Evolutionary conservation across 805 yeast species (phyloP), one percentile per base, ranked within the genome.

Genomic region (Myxozyma udenii): DNA sequence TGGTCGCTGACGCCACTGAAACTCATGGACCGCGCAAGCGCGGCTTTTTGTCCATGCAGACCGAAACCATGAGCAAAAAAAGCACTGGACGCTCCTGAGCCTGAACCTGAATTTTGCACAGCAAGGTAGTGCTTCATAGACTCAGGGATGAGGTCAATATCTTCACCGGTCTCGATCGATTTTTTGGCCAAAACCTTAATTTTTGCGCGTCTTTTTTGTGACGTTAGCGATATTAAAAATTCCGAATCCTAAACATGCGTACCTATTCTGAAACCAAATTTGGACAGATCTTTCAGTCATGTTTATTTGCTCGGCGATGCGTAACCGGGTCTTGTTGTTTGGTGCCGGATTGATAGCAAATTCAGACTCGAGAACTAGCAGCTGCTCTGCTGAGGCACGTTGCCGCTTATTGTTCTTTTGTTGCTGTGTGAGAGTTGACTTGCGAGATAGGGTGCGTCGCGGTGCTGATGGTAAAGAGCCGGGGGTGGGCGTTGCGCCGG

Each of bases 241-340:
- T 21, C 36, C 16, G 7, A 14, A 2, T 12, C 11, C 16, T 18
- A 3, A 12, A 21, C 41, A 21, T 3, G 23, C 48, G 11, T 36
- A 50, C 52, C 58, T 35, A n/a, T 89, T 89, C 66, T 89, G 97
- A 64, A 89, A 89, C 96, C 96, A 89, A 39, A 89, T 89, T 49
- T 95, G 76, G 1, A 89, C 95, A 12, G 90, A 87, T 56, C 93
- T 78, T 62, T 89, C 96, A 12, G 89, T 80, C 87, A 89, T 83
- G 18, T 84, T 85, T 1, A 95, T 85, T 54, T 76, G 75, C 1
- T 77, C 80, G 36, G 93, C 81, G 35, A 89, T 80, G 26, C 74
- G 77, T 62, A 83, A 0, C 6, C 60, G 37, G 2, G 53, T 48
- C 22, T 53, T 49, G 24, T 51, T 48, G 28, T 44, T 50, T 3